Percentiles rank a stretch among this genome's conserved stretches.
Conservation (phyloP, 1,284 basidiomycete genomes). For the Wallemia mellicola region DNA sequence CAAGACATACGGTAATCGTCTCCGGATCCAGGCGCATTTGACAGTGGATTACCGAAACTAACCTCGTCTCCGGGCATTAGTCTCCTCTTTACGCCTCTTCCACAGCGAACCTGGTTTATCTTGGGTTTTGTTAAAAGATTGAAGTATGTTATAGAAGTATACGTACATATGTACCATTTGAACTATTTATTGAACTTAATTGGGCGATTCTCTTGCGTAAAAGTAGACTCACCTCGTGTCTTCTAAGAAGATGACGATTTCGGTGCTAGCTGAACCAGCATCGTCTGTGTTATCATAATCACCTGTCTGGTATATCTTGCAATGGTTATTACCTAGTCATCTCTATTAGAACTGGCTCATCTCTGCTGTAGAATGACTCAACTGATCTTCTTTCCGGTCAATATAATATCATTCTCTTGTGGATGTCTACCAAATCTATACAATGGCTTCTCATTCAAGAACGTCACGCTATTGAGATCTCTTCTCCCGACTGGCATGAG, state of each 20-base stretch:
- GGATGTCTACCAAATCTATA: not conserved
- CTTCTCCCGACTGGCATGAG: not conserved
- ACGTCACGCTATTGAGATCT: constrained; percentile 1
- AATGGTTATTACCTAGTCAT: constrained; percentile 31
- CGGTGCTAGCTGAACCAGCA: constrained; percentile 15
- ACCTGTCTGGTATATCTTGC: constrained; percentile 33
- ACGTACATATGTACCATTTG: constrained; percentile 60
- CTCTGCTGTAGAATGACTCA: not conserved
- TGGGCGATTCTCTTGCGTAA: not conserved
- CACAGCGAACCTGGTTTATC: constrained; percentile 41
- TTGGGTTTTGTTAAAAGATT: constrained; percentile 11
- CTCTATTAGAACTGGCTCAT: not conserved
- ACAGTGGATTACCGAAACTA: constrained; percentile 31
- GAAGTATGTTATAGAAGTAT: constrained; percentile 1
- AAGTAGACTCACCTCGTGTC: constrained; percentile 25
- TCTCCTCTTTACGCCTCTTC: constrained; percentile 25
- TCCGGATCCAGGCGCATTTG: constrained; percentile 18
- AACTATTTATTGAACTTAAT: constrained; percentile 10
- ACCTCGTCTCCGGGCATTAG: constrained; percentile 52
- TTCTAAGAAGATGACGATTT: constrained; percentile 29
- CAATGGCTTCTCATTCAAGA: not conserved
- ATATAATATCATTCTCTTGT: not conserved
- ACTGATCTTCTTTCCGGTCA: not conserved
- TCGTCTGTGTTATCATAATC: not conserved
- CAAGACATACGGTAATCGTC: constrained; percentile 28